phyloP scores from a whole-genome alignment of 148 eudicot species.

The Rhododendron ovatum region DNA sequence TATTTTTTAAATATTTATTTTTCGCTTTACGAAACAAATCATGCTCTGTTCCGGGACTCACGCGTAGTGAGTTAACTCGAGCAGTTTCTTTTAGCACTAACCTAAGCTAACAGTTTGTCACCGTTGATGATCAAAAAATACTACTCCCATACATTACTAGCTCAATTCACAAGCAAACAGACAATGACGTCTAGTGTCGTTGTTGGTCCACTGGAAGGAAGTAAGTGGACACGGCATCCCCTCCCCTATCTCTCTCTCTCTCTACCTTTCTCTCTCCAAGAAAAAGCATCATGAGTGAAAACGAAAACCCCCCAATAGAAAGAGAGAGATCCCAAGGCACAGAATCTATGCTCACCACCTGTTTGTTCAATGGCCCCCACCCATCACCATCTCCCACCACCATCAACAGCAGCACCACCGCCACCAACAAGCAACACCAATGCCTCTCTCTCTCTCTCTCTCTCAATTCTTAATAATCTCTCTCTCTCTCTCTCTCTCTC shows the following conservation, averaged over 20 bases:
- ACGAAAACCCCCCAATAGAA: not conserved
- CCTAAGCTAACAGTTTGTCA: not conserved
- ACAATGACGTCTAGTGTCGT: slow-evolving; percentile 3
- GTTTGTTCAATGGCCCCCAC: slow-evolving; percentile 18
- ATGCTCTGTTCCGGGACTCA: no score
- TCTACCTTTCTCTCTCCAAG: slow-evolving; percentile 11
- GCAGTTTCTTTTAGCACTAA: not conserved
- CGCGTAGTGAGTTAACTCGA: not conserved
- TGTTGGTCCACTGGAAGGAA: slow-evolving; percentile 7
- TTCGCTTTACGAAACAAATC: no score
- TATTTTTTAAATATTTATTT: no score
- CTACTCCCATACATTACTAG: no score
- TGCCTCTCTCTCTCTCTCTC: not conserved
- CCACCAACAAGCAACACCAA: not conserved
- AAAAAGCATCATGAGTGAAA: slow-evolving; percentile 17
- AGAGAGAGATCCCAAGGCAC: slow-evolving; percentile 11
- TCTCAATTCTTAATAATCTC: no score
- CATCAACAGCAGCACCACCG: not conserved
- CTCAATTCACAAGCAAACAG: slow-evolving; percentile 5
- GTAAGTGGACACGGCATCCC: slow-evolving; percentile 20
- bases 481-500: not conserved
- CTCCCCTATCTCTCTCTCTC: not conserved
- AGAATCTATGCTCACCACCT: slow-evolving; percentile 38
- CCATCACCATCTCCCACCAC: slow-evolving; percentile 20
- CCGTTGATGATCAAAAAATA: not conserved